Evolutionary conservation across 2,329 filamentous ascomycete genomes (phyloP).

Genomic region (Stachybotrys chartarum): DNA sequence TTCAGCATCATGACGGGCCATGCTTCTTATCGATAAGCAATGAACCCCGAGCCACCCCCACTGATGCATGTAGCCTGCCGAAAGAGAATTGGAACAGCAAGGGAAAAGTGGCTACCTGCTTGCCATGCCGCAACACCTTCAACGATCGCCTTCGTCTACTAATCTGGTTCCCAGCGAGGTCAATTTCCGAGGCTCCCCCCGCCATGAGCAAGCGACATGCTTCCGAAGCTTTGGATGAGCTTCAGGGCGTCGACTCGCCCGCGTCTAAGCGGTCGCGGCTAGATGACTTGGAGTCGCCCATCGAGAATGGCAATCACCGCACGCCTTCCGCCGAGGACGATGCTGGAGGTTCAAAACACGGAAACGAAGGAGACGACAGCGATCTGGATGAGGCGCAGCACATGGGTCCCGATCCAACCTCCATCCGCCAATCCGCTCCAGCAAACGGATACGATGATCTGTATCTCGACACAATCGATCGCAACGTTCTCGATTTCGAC

Average conservation of each 20-base stretch:
- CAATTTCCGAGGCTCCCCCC: neutral
- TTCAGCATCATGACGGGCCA: too few species aligned
- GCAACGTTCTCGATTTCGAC: conserved; percentile 90
- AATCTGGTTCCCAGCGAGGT: neutral
- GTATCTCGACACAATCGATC: conserved; percentile 95
- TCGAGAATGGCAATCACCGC: conserved; percentile 22
- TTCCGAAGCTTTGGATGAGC: conserved; percentile 52
- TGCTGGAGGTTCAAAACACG: conserved; percentile 19
- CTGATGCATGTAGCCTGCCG: too few species aligned
- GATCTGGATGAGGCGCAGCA: conserved; percentile 1
- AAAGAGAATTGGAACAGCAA: too few species aligned
- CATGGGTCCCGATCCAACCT: conserved; percentile 23
- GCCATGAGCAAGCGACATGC: conserved; percentile 50
- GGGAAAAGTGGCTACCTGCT: too few species aligned
- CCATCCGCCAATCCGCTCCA: conserved; percentile 65
- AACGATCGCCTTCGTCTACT: too few species aligned
- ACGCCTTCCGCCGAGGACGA: conserved; percentile 15
- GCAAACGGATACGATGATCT: conserved; percentile 88
- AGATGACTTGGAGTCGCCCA: conserved; percentile 35
- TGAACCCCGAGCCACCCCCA: too few species aligned
- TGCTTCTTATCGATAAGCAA: too few species aligned
- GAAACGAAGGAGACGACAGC: conserved; percentile 22
- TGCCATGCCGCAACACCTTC: too few species aligned
- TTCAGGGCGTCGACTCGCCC: conserved; percentile 47
- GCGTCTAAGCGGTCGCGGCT: conserved; percentile 51